Evolutionary conservation across 1,284 basidiomycete genomes (phyloP).

Genomic region (Hymenochaete sp.): DNA sequence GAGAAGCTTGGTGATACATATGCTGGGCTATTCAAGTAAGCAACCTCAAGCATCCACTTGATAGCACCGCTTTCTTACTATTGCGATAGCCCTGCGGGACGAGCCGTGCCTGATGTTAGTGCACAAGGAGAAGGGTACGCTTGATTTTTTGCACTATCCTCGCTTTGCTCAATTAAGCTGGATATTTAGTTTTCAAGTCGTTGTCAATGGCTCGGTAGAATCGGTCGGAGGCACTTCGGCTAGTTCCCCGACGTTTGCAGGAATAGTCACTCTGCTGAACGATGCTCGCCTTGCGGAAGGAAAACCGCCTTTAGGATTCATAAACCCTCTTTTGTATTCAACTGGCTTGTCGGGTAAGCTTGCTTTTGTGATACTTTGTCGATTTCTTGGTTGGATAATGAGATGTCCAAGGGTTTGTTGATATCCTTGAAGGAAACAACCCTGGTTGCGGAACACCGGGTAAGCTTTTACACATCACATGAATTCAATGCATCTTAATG

Average conservation of each 20-base stretch:
- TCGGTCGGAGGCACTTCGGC: conserved; percentile 30
- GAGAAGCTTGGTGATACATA: conserved; percentile 24
- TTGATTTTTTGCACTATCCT: not conserved
- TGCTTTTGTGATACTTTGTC: not conserved
- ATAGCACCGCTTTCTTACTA: too few relatives aligned
- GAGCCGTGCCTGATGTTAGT: conserved; percentile 33
- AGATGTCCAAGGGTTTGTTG: conserved; percentile 17
- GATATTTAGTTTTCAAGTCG: conserved; percentile 19
- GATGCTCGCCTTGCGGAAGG: conserved; percentile 27
- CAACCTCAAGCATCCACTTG: not conserved
- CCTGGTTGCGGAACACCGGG: conserved; percentile 20
- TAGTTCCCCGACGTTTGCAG: conserved; percentile 29
- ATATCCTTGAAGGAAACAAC: conserved; percentile 19
- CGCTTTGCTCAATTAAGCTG: not conserved
- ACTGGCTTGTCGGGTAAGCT: conserved; percentile 18
- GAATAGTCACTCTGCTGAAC: conserved; percentile 31
- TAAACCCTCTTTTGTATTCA: conserved; percentile 32
- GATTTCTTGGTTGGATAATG: not conserved
- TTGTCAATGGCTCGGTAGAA: conserved; percentile 19
- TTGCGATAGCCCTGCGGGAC: conserved; percentile 24
- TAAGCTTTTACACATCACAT: not conserved
- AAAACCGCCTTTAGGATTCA: conserved; percentile 29
- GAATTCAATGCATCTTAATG: not conserved
- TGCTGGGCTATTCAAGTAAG: conserved; percentile 24
- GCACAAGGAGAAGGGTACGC: conserved; percentile 27